A percentile compares a stretch with the other conserved stretches of the same genome.
phyloP scores from a whole-genome alignment of 2,329 filamentous ascomycete genomes.

The Amauroascus niger region DNA sequence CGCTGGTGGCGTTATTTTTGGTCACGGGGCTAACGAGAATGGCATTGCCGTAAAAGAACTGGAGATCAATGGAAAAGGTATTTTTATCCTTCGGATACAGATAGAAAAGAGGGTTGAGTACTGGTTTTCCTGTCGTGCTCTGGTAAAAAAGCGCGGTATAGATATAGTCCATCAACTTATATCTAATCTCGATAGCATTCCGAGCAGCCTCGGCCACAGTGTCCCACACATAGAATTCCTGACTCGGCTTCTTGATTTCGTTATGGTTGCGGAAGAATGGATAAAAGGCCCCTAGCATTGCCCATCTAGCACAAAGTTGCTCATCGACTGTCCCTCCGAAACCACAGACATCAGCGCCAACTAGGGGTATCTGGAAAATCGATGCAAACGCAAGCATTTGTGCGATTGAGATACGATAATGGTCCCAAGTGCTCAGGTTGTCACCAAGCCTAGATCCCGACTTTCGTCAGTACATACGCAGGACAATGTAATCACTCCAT shows the following conservation, averaged over 20 bases:
- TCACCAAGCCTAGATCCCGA: slow-evolving; percentile 44
- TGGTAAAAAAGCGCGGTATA: slow-evolving; percentile 62
- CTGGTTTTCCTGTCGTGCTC: slow-evolving; percentile 51
- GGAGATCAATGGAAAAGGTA: slow-evolving; percentile 44
- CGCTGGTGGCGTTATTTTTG: slow-evolving; percentile 43
- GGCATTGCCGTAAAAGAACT: slow-evolving; percentile 52
- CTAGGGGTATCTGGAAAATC: slow-evolving; percentile 60
- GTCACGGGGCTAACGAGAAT: slow-evolving; percentile 50
- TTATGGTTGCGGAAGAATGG: slow-evolving; percentile 72
- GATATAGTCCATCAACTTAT: slow-evolving; percentile 67
- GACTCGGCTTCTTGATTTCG: slow-evolving; percentile 42
- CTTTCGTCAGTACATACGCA: background rate
- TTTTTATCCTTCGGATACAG: slow-evolving; percentile 52
- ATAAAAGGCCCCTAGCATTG: slow-evolving; percentile 60
- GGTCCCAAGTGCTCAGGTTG: slow-evolving; percentile 49
- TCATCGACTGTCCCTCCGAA: slow-evolving; percentile 59
- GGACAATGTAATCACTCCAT: background rate
- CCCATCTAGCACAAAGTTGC: slow-evolving; percentile 65
- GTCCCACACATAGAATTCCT: slow-evolving; percentile 66
- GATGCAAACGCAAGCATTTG: slow-evolving; percentile 53
- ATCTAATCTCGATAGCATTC: slow-evolving; percentile 62
- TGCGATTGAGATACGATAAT: slow-evolving; percentile 51
- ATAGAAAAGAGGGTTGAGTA: slow-evolving; percentile 63
- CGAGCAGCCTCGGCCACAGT: slow-evolving; percentile 54
- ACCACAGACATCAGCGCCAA: slow-evolving; percentile 66